Conservation (phyloP, 2,329 filamentous ascomycete species). For the Dothistroma septosporum region DNA sequence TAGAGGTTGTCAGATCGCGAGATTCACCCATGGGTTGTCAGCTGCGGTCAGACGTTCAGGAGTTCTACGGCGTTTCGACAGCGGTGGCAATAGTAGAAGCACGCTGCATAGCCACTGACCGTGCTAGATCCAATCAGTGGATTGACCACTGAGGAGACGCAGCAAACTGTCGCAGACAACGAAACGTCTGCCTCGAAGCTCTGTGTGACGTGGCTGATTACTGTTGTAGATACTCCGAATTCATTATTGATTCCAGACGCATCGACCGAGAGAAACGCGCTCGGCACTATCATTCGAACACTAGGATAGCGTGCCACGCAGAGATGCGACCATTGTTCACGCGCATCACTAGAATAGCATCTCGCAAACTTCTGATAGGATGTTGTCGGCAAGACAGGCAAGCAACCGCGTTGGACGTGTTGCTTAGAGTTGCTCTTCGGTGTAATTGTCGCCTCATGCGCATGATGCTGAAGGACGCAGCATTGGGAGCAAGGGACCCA, state of each 20-base stretch:
- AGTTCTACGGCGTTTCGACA: neutral
- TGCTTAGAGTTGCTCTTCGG: too few relatives aligned
- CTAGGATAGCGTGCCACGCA: too few relatives aligned
- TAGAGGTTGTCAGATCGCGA: slow-evolving; percentile 3
- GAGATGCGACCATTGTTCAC: too few relatives aligned
- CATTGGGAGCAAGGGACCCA: too few relatives aligned
- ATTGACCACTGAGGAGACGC: neutral
- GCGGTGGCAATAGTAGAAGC: neutral
- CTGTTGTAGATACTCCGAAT: neutral
- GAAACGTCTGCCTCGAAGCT: neutral
- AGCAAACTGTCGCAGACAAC: neutral
- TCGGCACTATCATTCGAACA: too few relatives aligned
- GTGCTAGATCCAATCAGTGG: neutral
- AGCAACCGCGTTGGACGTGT: too few relatives aligned
- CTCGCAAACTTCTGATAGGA: too few relatives aligned
- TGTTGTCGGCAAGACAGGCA: too few relatives aligned
- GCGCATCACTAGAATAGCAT: too few relatives aligned
- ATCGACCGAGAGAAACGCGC: too few relatives aligned
- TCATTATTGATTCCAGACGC: neutral
- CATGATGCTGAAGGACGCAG: too few relatives aligned
- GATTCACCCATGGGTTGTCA: neutral
- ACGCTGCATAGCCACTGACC: neutral
- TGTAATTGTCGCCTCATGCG: too few relatives aligned
- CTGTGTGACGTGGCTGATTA: neutral
- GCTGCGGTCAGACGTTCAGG: neutral